Evolutionary conservation across 768 basidiomycete species (phyloP).

Genomic region (Termitomyces eurrhizus): DNA sequence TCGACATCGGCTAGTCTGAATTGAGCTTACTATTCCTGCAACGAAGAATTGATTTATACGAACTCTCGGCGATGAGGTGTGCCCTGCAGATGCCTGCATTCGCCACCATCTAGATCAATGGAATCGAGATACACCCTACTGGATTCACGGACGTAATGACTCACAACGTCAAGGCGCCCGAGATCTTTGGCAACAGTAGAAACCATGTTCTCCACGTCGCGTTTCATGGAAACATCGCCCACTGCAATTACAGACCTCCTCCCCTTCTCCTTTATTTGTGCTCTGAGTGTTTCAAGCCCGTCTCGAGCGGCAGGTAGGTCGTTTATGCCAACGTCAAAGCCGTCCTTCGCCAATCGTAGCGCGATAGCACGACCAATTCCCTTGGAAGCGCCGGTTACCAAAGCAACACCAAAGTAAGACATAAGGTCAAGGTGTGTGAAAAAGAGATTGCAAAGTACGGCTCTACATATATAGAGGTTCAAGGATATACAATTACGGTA

Average conservation of each 20-base stretch:
- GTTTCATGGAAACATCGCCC: constrained; percentile 23
- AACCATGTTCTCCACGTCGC: constrained; percentile 33
- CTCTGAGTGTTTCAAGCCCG: neutral
- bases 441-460: neutral
- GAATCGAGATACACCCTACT: neutral
- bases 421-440: neutral
- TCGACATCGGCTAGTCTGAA: constrained; percentile 10
- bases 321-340: constrained; percentile 23
- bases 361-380: constrained; percentile 44
- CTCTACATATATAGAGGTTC: neutral
- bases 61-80: constrained; percentile 20
- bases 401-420: constrained; percentile 26
- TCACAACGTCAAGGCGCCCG: constrained; percentile 2
- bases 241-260: neutral
- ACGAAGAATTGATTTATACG: neutral
- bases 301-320: constrained; percentile 22
- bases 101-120: constrained; percentile 28
- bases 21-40: neutral
- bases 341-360: constrained; percentile 29
- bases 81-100: constrained; percentile 28
- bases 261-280: constrained; percentile 15
- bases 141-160: neutral
- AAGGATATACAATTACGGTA: neutral
- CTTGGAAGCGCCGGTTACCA: constrained; percentile 23
- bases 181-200: neutral